A percentile compares a stretch with the other conserved stretches of the same genome.
These are phyloP conservation scores for Heimioporus sp. DNA, from an alignment of 768 basidiomycete genomes.

Conservation along the genomic window DNA sequence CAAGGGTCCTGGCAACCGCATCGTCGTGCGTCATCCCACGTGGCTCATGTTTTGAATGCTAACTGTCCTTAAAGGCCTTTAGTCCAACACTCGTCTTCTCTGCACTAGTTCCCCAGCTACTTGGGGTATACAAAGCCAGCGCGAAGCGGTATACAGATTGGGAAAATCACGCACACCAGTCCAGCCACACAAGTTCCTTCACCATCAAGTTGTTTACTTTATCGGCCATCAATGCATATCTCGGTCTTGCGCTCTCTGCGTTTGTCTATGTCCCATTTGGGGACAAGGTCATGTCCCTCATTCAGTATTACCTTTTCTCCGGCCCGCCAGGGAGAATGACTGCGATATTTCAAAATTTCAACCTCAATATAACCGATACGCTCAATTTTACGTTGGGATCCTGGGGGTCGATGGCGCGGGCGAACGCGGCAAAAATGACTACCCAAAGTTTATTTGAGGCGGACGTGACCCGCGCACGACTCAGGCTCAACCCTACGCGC, in stretches of 20 bases:
- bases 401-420: constrained; percentile 6
- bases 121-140: constrained; percentile 66
- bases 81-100: constrained; percentile 83
- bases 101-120: constrained; percentile 74
- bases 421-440: constrained; percentile 12
- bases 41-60: background rate
- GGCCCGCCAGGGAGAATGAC: constrained; percentile 12
- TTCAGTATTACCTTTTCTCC: constrained; percentile 33
- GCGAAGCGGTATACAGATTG: constrained; percentile 74
- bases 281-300: constrained; percentile 69
- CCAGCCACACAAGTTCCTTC: constrained; percentile 72
- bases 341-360: constrained; percentile 20
- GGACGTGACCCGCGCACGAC: constrained; percentile 46
- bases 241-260: constrained; percentile 88
- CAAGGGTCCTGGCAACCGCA: constrained; percentile 77
- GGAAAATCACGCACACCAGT: constrained; percentile 90
- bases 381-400: constrained; percentile 28
- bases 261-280: constrained; percentile 97
- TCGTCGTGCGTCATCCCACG: constrained; percentile 56
- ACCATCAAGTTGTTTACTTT: constrained; percentile 91
- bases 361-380: constrained; percentile 26
- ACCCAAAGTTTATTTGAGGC: constrained; percentile 45
- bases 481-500: constrained; percentile 64
- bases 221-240: constrained; percentile 86
- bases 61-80: constrained; percentile 51